Evolutionary conservation across 352 stramenopile genomes (phyloP).

Genomic region (Saprolegnia parasitica): DNA sequence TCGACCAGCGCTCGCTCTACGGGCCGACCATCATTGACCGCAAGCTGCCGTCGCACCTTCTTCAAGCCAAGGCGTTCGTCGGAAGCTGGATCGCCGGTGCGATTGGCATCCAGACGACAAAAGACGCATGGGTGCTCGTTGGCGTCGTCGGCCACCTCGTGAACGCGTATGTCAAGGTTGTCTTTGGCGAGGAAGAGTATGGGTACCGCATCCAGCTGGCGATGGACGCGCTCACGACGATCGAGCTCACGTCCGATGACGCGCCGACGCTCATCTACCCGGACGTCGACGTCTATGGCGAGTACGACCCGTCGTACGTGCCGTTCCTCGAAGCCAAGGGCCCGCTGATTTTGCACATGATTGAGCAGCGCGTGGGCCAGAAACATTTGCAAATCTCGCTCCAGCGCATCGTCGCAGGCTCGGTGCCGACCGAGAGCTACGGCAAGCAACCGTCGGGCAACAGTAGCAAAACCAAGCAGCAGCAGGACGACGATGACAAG

Average conservation of each 20-base stretch:
- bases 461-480: constrained; percentile 25
- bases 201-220: constrained; percentile 80
- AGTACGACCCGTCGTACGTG: constrained; percentile 67
- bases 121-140: constrained; percentile 80
- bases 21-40: constrained; percentile 76
- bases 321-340: constrained; percentile 79
- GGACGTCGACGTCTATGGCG: constrained; percentile 79
- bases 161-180: constrained; percentile 72
- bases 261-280: constrained; percentile 61
- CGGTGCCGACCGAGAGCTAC: constrained; percentile 15
- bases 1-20: constrained; percentile 77
- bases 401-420: constrained; percentile 65
- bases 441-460: constrained; percentile 30
- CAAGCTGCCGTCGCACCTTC: constrained; percentile 71
- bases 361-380: constrained; percentile 57
- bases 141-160: constrained; percentile 75
- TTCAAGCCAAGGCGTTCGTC: constrained; percentile 69
- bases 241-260: constrained; percentile 70
- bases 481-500: constrained; percentile 33
- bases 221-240: constrained; percentile 80
- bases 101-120: constrained; percentile 78
- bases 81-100: constrained; percentile 75
- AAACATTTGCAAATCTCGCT: constrained; percentile 74
- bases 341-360: constrained; percentile 81
- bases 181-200: constrained; percentile 81